A percentile compares a stretch with the other conserved stretches of the same genome.
phyloP scores from a whole-genome alignment of 352 stramenopile genomes.

The Phytophthora rubi region DNA sequence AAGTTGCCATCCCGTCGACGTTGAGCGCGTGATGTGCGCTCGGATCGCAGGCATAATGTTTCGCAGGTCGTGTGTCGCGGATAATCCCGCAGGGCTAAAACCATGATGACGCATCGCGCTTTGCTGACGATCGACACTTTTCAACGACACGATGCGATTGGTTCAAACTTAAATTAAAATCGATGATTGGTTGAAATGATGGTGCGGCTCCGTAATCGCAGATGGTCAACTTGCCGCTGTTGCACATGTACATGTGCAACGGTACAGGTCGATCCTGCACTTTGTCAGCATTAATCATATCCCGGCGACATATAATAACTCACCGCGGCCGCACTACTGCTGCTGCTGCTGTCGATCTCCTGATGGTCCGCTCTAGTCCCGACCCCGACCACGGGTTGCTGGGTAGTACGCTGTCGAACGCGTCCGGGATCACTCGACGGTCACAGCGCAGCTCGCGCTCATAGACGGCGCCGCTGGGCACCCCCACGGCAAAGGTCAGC shows the following conservation, averaged over 20 bases:
- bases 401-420: not conserved
- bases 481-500: not conserved
- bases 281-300: not conserved
- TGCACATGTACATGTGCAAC: not conserved
- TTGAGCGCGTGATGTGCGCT: too few relatives aligned
- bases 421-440: not conserved
- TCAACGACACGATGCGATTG: not conserved
- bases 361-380: not conserved
- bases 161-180: not conserved
- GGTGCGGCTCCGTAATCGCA: not conserved
- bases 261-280: not conserved
- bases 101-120: not conserved
- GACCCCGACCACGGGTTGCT: not conserved
- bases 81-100: not conserved
- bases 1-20: not conserved
- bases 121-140: not conserved
- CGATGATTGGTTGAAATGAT: not conserved
- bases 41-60: not conserved
- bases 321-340: not conserved
- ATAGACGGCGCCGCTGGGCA: not conserved
- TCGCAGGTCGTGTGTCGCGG: not conserved
- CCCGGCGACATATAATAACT: not conserved
- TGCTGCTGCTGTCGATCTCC: not conserved
- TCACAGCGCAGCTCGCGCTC: not conserved
- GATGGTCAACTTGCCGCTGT: not conserved